These are phyloP conservation scores for Komagataella pastoris DNA, from an alignment of 805 yeast genomes.

Conservation along the genomic window DNA sequence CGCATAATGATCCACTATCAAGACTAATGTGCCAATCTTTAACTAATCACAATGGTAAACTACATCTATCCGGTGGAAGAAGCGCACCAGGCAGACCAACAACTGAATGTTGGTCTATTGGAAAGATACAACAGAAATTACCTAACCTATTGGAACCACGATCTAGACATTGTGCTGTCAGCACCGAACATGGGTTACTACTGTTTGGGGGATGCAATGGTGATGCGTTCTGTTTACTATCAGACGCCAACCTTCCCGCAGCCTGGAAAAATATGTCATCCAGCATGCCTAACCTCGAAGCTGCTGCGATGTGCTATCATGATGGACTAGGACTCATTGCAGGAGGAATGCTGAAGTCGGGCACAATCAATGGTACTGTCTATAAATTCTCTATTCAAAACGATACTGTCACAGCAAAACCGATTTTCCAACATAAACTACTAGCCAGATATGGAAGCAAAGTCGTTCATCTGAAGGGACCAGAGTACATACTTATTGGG, in stretches of 20 bases:
- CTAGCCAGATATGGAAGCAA: slow-evolving; percentile 39
- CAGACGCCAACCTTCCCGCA: neutral
- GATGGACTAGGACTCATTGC: slow-evolving; percentile 23
- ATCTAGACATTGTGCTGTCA: slow-evolving; percentile 35
- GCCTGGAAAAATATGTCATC: neutral
- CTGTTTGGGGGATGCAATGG: slow-evolving; percentile 35
- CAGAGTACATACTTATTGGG: slow-evolving; percentile 35
- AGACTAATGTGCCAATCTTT: slow-evolving; percentile 46
- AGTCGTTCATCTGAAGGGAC: slow-evolving; percentile 14
- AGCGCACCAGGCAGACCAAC: slow-evolving; percentile 38
- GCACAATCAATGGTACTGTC: slow-evolving; percentile 4
- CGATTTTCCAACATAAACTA: slow-evolving; percentile 12
- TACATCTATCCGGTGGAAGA: slow-evolving; percentile 54
- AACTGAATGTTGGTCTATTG: slow-evolving; percentile 28
- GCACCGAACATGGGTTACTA: slow-evolving; percentile 17
- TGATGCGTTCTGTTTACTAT: neutral
- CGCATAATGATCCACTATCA: slow-evolving; percentile 13
- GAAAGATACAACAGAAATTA: slow-evolving; percentile 4
- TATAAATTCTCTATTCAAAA: neutral
- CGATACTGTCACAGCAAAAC: neutral
- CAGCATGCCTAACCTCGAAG: slow-evolving; percentile 11
- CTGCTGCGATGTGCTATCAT: slow-evolving; percentile 23
- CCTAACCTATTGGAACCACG: slow-evolving; percentile 29
- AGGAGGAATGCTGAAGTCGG: slow-evolving; percentile 29
- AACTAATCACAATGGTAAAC: slow-evolving; percentile 16